Evolutionary conservation across 2,329 filamentous ascomycete genomes (phyloP), one percentile per base, ranked within the genome.

Genomic region (Calonectria montana): DNA sequence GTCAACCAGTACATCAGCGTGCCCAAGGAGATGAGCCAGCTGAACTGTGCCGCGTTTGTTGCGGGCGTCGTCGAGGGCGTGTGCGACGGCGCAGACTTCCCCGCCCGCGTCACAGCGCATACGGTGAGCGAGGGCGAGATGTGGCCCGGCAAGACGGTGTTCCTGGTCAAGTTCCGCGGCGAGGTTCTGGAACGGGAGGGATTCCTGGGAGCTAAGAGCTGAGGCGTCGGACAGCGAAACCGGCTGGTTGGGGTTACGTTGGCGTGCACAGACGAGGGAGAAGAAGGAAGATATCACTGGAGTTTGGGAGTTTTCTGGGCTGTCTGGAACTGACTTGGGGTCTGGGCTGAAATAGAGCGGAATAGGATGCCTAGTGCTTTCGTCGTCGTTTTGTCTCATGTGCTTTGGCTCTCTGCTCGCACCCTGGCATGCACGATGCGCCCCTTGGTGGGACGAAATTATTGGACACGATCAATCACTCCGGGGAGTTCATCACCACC

Each of bases 71-170:
- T 99, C 69, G 97, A 99, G 88, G 97, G 97, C 25, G 92, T 98
- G 13, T 98, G 97, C 83, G 97, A 98, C 84, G 96, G 95, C 10
- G 94, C 94, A 48, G 96, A 94, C 8, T 98, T 98, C 81, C 92
- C 93, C 57, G 96, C 95, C 0, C 92, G 93, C 74, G 97, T 98
- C 23, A 97, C 94, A 71, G 96, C 97, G 76, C 97, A 99, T 82
- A 95, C 91, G 73, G 92, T 93, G 79, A 86, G 84, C 16, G 89
- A 89, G 82, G 90, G 92, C 75, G 94, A 96, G 80, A 93, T 98
- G 91, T 98, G 96, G 96, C 97, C 97, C 0, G 94, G 94, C 39
- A 94, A 97, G 87, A 99, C 97, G 50, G 96, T 99, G 37, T 99
- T 98, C 81, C 84, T 99, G 82, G 92, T 99, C 80, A 95, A 96